Evolutionary conservation across 331 rosid genomes (phyloP).

Genomic region (Malus hybrid): DNA sequence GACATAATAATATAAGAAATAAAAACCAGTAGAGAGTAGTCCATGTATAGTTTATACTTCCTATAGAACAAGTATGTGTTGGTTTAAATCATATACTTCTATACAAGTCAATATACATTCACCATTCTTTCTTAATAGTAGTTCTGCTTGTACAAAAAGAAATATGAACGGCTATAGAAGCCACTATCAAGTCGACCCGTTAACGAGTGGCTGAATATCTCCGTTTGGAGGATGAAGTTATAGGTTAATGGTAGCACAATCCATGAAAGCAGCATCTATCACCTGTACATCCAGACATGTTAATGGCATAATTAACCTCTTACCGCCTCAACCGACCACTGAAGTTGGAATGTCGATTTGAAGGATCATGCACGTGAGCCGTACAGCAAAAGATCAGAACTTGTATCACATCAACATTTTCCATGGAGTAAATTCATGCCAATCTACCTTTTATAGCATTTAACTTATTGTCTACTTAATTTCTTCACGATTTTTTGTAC

Average conservation of each 20-base stretch:
- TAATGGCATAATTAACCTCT: not conserved
- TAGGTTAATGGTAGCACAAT: not conserved
- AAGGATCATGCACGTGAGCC: not conserved
- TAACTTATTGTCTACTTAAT: not conserved
- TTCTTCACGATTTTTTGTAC: not conserved
- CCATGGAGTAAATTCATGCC: not conserved
- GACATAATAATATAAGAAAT: not conserved
- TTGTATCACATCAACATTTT: not conserved
- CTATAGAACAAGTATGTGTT: not conserved
- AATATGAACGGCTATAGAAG: not conserved
- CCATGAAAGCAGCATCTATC: not conserved
- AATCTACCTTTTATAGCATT: not conserved
- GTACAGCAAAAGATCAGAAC: not conserved
- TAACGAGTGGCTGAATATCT: not conserved
- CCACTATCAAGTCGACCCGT: not conserved
- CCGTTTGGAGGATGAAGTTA: not conserved
- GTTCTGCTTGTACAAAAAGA: not conserved
- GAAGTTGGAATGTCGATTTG: not conserved
- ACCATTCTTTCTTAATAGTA: not conserved
- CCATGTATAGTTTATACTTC: not conserved
- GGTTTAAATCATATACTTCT: not conserved
- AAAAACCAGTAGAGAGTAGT: not conserved
- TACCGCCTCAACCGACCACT: not conserved
- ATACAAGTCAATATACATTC: not conserved
- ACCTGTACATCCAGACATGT: not conserved